A percentile compares a stretch with the other conserved stretches of the same genome.
Conservation (phyloP, 2,329 filamentous ascomycete species). For the Epichloe elymi region DNA sequence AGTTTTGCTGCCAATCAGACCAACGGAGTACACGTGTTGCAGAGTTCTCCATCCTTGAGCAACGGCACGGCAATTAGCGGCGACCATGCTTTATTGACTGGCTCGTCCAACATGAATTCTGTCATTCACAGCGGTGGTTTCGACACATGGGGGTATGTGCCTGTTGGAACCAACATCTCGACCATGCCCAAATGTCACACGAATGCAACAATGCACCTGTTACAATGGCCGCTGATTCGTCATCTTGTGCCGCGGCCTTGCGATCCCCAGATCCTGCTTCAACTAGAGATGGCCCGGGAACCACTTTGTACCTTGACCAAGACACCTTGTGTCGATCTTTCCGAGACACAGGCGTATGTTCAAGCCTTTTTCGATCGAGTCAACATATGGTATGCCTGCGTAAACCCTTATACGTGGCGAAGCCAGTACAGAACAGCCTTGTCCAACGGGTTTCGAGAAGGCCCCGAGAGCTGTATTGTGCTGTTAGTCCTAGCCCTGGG, state of each 20-base stretch:
- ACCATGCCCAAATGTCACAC: conserved; percentile 80
- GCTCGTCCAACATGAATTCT: conserved; percentile 33
- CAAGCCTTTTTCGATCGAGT: conserved; percentile 70
- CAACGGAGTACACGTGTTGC: conserved; percentile 41
- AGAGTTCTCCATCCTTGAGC: conserved; percentile 52
- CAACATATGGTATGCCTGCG: conserved; percentile 76
- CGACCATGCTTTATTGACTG: conserved; percentile 37
- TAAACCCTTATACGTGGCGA: conserved; percentile 71
- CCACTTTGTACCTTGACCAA: conserved; percentile 56
- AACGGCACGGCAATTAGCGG: conserved; percentile 48
- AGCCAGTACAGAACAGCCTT: conserved; percentile 63
- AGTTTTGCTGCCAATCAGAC: conserved; percentile 40
- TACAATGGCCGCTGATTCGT: conserved; percentile 71
- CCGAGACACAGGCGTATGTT: conserved; percentile 61
- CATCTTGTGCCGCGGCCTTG: conserved; percentile 66
- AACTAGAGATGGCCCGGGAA: conserved; percentile 68
- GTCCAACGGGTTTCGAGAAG: conserved; percentile 63
- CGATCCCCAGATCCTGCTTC: conserved; percentile 68
- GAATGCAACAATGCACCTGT: conserved; percentile 62
- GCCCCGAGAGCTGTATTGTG: conserved; percentile 71
- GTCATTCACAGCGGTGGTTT: conserved; percentile 51
- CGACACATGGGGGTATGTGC: conserved; percentile 53
- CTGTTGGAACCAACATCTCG: conserved; percentile 52
- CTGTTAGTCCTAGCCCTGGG: conserved; percentile 66
- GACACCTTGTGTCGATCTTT: conserved; percentile 54